Base-by-base conservation (phyloP, 768 basidiomycete genomes). In the Xerocomellus intermedius region DNA sequence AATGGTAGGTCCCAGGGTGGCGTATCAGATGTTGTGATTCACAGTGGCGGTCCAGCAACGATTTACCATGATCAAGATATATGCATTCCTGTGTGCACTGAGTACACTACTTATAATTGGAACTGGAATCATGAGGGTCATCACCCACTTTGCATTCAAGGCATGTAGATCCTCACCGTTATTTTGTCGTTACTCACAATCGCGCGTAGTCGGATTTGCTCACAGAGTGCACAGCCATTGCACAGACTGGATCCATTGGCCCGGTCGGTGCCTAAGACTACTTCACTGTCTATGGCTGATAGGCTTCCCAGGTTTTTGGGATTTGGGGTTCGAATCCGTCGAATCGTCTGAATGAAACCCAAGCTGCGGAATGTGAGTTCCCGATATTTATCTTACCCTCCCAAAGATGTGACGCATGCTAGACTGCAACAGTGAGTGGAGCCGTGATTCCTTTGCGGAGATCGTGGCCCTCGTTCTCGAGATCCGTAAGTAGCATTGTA, bases 101-200 rank as follows among this genome's bases (percentile, higher is more conserved):
- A 78, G 77, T 7, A 66, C 80, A 19, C 65, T 86, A 44, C 63
- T 85, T 2, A 71, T 85, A 22, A 60, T 79, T 7, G 86, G 71
- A 0, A 70, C 80, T 4, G 82, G 79, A 8, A 58, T 91, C 38
- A 62, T 85, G 57, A 77, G 82, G 28, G 72, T 82, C 9, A 68
- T 91, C 8, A 73, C 82, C 1, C 89, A 92, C 63, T 91, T 89
- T 59, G 75, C 74, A 0, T 77, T 78, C 73, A 91, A 89, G 81
- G 88, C 82, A 39, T 22, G 72, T 63, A 0, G 37, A 22, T 28
- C n/a, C 10, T 21, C 10, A 4, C 10, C 32, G 42, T 9, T 51
- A 4, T 5, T 26, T 41, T 2, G 8, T 47, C 19, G 48, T 36
- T 32, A 35, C 58, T 57, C 44, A 63, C 26, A 17, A 3, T 48